Base-by-base conservation (phyloP, 2,329 filamentous ascomycete genomes). In the Curvularia sp. region DNA sequence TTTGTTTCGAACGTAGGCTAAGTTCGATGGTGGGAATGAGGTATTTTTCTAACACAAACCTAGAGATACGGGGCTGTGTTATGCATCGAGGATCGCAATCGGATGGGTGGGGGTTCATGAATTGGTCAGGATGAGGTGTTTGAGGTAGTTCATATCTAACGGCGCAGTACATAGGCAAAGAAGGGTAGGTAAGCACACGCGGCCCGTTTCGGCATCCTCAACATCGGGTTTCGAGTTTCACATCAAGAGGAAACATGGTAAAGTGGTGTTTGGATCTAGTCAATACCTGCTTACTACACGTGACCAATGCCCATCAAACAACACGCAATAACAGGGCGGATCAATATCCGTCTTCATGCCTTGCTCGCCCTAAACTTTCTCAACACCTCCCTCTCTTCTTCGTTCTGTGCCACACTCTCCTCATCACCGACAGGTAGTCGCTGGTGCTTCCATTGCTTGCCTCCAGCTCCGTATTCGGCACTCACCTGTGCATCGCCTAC, bases 401-500 rank as follows among this genome's bases (percentile, higher is more conserved):
- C 74, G 47, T 69, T 68, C 56, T 62, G 63, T 28, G 72, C 73
- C 5, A 71, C 64, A 20, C 65, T 57, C 53, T 75, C 75, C 7
- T 70, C 69, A 1, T 67, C 68, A 2, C 64, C 69, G 15, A 71
- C 64, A 1, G 79, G 70, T 62, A 88, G 65, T 49, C 70, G 80
- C 69, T 83, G 75, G 75, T 89, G 87, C 74, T 84, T 86, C 78
- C 82, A 89, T 61, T 72, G 74, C 74, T 79, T 84, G 18, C 83
- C 83, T 1, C 83, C 84, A 24, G 78, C 75, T 1, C 83, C 84
- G 74, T 97, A 98, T 54, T 87, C 87, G 0, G 85, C 85, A 22
- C 91, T 92, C n/a, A 88, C 83, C 66, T 99, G 95, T 9, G 93
- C 95, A 58, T 86, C 82, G 0, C 94, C 95, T 38, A 90, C 83